These are phyloP conservation scores for Rhodotorula sp. DNA, from an alignment of 1,284 basidiomycete species.

Conservation along the genomic window DNA sequence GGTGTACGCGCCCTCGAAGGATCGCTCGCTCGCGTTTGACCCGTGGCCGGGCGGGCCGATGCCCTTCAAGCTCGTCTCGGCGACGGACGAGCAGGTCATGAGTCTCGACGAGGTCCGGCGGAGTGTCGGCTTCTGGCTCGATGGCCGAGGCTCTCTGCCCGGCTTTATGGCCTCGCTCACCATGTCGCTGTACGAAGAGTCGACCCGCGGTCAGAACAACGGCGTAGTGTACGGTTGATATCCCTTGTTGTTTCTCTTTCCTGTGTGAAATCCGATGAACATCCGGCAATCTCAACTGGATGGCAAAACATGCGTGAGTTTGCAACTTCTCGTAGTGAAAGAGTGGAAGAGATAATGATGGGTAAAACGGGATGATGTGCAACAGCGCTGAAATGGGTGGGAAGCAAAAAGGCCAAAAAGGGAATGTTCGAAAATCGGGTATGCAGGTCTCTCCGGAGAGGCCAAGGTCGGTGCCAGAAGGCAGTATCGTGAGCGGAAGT, in stretches of 20 bases:
- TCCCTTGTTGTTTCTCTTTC: not conserved
- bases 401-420: too few species aligned
- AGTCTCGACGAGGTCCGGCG: slow-evolving; percentile 36
- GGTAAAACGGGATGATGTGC: too few species aligned
- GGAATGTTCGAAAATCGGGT: too few species aligned
- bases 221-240: slow-evolving; percentile 20
- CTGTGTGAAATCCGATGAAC: too few species aligned
- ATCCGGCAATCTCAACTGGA: slow-evolving; percentile 1
- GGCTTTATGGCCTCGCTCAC: slow-evolving; percentile 45
- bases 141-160: slow-evolving; percentile 32
- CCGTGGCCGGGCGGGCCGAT: slow-evolving; percentile 39
- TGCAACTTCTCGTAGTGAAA: too few species aligned
- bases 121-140: slow-evolving; percentile 43
- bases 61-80: slow-evolving; percentile 41
- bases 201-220: slow-evolving; percentile 24
- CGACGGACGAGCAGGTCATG: slow-evolving; percentile 39
- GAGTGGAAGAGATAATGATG: too few species aligned
- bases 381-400: too few species aligned
- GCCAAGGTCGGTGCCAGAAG: too few species aligned
- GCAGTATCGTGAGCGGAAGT: too few species aligned
- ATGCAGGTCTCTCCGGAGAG: too few species aligned
- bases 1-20: slow-evolving; percentile 59
- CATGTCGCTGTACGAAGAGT: slow-evolving; percentile 43
- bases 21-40: slow-evolving; percentile 45
- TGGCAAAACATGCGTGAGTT: too few species aligned